Base-by-base conservation (phyloP, 2,329 filamentous ascomycete species). In the Colletotrichum incanum region DNA sequence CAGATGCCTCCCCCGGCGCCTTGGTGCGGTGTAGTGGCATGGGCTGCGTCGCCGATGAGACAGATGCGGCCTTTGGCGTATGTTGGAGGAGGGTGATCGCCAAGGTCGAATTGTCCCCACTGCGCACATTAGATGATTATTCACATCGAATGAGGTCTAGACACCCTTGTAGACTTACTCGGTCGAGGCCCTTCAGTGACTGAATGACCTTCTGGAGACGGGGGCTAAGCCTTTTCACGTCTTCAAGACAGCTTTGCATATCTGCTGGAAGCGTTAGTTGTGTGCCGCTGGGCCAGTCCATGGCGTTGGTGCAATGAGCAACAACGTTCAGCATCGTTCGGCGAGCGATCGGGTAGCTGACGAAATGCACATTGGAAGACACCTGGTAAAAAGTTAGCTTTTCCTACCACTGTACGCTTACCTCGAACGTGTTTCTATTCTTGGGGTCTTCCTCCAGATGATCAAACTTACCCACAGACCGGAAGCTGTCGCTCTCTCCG, bases 21-120 rank as follows among this genome's bases (percentile, higher is more conserved):
- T 52, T 90, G 87, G 49, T 89, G 87, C 0, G 90, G 90, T 0
- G 89, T 88, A 49, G 88, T 88, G 0, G 89, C 90, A 76, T 92
- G 90, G 0, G 90, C 91, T 0, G 90, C 89, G 76, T 93, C 90
- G 18, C 90, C 91, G 0, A 90, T 78, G 2, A 92, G 82, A 47
- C 83, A 85, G 31, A 87, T 75, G 0, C 84, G 80, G 9, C 82
- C 82, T 31, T 82, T 81, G 74, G 81, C 82, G 54, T 84, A 88
- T 14, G 77, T 76, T 1, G 82, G 81, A 1, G 86, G 78, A 0
- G 84, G 84, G 52, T 84, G 75, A n/a, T 85, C 80, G 41, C 81
- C 82, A 0, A 86, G 78, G 58, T 86, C 85, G 74, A 86, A 87
- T 41, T 87, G 81, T 1, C 82, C 86, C 78, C 80, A 91, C 77